phyloP scores from a whole-genome alignment of 371 early-diverging fungal species.

The Apophysomyces elegans region DNA sequence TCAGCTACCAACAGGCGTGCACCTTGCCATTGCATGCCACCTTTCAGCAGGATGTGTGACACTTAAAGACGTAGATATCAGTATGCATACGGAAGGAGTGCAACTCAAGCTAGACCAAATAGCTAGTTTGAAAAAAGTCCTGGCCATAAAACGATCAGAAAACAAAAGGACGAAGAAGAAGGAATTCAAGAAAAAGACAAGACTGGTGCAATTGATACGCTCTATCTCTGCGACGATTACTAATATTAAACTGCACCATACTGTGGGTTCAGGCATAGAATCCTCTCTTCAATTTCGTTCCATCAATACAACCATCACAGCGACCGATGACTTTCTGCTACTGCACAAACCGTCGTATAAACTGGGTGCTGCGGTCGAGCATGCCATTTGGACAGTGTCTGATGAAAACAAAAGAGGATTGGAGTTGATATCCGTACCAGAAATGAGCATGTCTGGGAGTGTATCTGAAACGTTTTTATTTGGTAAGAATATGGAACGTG shows the following conservation, averaged over 20 bases:
- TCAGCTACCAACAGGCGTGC: conserved; percentile 35
- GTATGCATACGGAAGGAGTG: conserved; percentile 25
- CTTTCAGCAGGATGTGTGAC: conserved; percentile 53
- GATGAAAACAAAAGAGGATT: conserved; percentile 19
- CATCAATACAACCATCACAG: conserved; percentile 5
- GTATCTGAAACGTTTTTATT: conserved; percentile 23
- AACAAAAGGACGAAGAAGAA: conserved; percentile 6
- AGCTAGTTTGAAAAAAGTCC: background rate
- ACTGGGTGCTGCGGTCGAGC: conserved; percentile 22
- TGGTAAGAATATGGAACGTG: background rate
- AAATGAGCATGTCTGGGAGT: conserved; percentile 18
- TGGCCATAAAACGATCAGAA: background rate
- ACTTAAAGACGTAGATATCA: conserved; percentile 47
- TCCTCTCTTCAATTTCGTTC: conserved; percentile 24
- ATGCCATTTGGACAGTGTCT: conserved; percentile 23
- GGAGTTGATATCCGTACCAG: conserved; percentile 24
- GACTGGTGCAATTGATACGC: conserved; percentile 21
- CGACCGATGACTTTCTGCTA: conserved; percentile 14
- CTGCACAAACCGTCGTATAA: conserved; percentile 26
- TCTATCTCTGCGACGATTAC: conserved; percentile 24
- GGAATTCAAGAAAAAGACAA: background rate
- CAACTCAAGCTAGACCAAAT: conserved; percentile 24
- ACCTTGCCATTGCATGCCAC: conserved; percentile 46
- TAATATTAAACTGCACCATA: conserved; percentile 24
- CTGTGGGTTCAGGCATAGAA: conserved; percentile 7